Evolutionary conservation across 1,284 basidiomycete genomes (phyloP).

Genomic region (Microbotryum intermedium): DNA sequence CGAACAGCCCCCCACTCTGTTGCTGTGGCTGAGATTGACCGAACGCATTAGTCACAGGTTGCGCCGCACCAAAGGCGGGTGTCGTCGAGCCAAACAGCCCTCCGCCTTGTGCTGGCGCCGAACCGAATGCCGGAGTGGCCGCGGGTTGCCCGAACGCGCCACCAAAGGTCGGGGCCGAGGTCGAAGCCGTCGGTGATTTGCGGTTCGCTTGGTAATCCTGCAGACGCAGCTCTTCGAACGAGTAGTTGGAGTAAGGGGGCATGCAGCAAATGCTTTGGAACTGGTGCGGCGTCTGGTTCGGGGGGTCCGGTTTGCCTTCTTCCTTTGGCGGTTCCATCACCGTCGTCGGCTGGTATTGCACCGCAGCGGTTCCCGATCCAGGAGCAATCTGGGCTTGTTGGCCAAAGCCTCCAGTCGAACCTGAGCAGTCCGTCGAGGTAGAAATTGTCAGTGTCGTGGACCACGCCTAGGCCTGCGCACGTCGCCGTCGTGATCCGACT

Average conservation of each 20-base stretch:
- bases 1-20: slow-evolving; percentile 39
- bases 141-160: slow-evolving; percentile 32
- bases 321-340: slow-evolving; percentile 26
- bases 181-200: slow-evolving; percentile 53
- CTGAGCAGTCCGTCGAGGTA: not conserved
- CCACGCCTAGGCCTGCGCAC: too few relatives aligned
- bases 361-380: slow-evolving; percentile 19
- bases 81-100: slow-evolving; percentile 44
- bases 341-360: slow-evolving; percentile 20
- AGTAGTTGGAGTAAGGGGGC: slow-evolving; percentile 27
- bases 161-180: slow-evolving; percentile 36
- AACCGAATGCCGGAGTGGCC: slow-evolving; percentile 38
- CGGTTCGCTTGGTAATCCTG: slow-evolving; percentile 51
- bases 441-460: not conserved
- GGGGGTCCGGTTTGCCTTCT: slow-evolving; percentile 19
- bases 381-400: slow-evolving; percentile 1
- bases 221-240: slow-evolving; percentile 41
- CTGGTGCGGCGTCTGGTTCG: slow-evolving; percentile 24
- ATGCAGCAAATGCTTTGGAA: slow-evolving; percentile 29
- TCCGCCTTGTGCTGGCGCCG: slow-evolving; percentile 32
- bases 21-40: slow-evolving; percentile 34
- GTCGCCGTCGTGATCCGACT: not conserved
- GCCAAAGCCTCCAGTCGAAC: slow-evolving; percentile 1
- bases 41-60: slow-evolving; percentile 34
- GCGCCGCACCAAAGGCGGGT: slow-evolving; percentile 39